These are phyloP conservation scores for Penicillium subrubescens DNA, from an alignment of 495 filamentous ascomycete species.

Conservation along the genomic window DNA sequence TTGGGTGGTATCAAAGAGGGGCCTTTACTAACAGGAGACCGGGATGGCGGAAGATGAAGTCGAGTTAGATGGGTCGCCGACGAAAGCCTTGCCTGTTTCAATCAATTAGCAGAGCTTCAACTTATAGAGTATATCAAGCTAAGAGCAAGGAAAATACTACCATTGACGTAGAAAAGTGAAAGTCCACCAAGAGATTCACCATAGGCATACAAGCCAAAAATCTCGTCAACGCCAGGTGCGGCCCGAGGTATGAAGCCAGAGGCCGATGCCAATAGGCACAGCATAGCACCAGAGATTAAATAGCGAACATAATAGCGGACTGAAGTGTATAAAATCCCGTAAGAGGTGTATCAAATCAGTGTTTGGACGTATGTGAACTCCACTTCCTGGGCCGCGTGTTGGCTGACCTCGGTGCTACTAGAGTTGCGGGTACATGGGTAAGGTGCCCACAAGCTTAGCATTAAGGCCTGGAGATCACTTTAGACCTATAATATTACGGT, in stretches of 20 bases:
- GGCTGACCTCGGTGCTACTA: conserved; percentile 5
- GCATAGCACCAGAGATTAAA: neutral
- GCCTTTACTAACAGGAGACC: conserved; percentile 1
- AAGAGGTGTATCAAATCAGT: neutral
- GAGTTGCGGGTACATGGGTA: conserved; percentile 1
- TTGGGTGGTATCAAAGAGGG: neutral
- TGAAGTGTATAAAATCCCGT: no score
- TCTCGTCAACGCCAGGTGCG: conserved; percentile 4
- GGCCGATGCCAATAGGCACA: conserved; percentile 7
- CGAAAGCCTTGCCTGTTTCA: conserved; percentile 5
- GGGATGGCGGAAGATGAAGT: conserved; percentile 4
- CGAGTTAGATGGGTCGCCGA: conserved; percentile 10
- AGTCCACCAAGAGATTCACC: conserved; percentile 35
- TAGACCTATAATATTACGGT: neutral
- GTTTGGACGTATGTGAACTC: neutral
- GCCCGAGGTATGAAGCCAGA: neutral
- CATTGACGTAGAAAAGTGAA: conserved; percentile 34
- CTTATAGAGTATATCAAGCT: neutral
- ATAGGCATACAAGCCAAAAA: conserved; percentile 37
- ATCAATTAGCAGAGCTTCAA: neutral
- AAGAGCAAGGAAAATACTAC: conserved; percentile 13
- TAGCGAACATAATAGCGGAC: neutral
- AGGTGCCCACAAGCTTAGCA: neutral
- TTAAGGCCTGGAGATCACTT: neutral
- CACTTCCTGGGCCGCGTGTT: conserved; percentile 4